Conservation (phyloP, 768 basidiomycete species). For the Mrakia blollopis region DNA sequence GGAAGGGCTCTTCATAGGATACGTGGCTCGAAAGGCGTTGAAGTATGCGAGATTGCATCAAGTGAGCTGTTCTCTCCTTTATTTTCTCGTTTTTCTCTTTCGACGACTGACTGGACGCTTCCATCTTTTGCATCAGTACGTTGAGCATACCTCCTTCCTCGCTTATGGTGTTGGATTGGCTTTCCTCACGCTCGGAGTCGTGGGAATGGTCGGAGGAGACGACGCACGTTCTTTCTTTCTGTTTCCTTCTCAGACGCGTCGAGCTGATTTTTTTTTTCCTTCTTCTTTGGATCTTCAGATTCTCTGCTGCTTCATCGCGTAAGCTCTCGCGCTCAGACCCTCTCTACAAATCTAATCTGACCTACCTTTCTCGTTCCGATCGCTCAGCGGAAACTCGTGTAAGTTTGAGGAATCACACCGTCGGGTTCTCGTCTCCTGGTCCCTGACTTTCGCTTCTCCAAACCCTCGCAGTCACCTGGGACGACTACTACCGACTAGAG, state of each 20-base stretch:
- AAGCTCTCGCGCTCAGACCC: neutral
- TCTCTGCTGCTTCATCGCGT: conserved; percentile 37
- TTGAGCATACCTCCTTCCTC: conserved; percentile 47
- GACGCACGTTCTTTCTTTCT: conserved; percentile 36
- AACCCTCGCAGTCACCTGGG: conserved; percentile 37
- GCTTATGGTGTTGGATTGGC: conserved; percentile 45
- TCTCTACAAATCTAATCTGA: too few species aligned
- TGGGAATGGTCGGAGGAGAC: conserved; percentile 47
- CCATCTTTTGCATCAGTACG: conserved; percentile 5
- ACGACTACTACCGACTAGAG: conserved; percentile 39
- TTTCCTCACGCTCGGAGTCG: conserved; percentile 43
- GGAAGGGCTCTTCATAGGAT: conserved; percentile 46
- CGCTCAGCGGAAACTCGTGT: conserved; percentile 41
- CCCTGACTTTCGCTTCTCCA: neutral
- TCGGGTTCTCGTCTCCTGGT: conserved; percentile 32
- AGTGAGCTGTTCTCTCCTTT: neutral
- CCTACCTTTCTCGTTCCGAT: neutral
- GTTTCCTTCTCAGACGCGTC: neutral
- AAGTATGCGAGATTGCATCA: conserved; percentile 38
- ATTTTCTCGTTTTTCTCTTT: neutral
- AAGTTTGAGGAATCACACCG: conserved; percentile 38
- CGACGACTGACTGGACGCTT: neutral
- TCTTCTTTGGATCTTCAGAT: conserved; percentile 34
- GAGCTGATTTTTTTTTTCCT: neutral
- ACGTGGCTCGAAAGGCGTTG: conserved; percentile 43